Conservation (phyloP, 805 yeast genomes). For the Zygotorulaspora chibaensis region DNA sequence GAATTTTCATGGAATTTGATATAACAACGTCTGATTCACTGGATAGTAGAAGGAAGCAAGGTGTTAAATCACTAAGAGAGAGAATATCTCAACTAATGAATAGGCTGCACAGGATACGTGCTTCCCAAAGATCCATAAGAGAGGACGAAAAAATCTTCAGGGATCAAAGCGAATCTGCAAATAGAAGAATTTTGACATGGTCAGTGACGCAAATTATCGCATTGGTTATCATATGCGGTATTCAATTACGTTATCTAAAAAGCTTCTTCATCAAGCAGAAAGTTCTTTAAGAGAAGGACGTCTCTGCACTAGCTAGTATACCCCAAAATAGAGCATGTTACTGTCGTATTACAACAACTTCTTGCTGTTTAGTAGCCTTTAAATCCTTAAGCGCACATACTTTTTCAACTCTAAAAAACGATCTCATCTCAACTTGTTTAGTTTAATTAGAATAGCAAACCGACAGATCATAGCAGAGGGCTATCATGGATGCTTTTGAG, state of each 20-base stretch:
- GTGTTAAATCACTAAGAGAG: conserved; percentile 48
- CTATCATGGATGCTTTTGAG: conserved; percentile 6
- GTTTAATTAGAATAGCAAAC: too few species aligned
- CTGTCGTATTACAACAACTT: too few species aligned
- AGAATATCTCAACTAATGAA: conserved; percentile 54
- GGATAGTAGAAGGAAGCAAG: conserved; percentile 57
- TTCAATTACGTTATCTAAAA: conserved; percentile 75
- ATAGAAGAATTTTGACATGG: conserved; percentile 69
- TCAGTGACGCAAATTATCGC: conserved; percentile 67
- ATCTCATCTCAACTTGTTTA: too few species aligned
- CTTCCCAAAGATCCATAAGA: conserved; percentile 61
- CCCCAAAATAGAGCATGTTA: too few species aligned
- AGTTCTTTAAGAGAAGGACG: conserved; percentile 46
- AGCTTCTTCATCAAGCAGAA: conserved; percentile 84
- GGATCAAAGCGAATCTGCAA: conserved; percentile 71
- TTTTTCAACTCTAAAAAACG: too few species aligned
- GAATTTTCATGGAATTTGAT: conserved; percentile 70
- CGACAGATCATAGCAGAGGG: too few species aligned
- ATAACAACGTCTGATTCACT: conserved; percentile 61
- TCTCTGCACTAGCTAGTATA: too few species aligned
- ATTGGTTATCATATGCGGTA: conserved; percentile 61
- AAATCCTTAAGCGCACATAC: too few species aligned
- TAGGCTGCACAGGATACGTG: conserved; percentile 53
- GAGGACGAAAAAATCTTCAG: conserved; percentile 73
- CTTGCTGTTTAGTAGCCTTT: too few species aligned